Evolutionary conservation across 108 stramenopile species (phyloP), one percentile per base, ranked within the genome.

Genomic region (Chaetoceros tenuissimus): DNA sequence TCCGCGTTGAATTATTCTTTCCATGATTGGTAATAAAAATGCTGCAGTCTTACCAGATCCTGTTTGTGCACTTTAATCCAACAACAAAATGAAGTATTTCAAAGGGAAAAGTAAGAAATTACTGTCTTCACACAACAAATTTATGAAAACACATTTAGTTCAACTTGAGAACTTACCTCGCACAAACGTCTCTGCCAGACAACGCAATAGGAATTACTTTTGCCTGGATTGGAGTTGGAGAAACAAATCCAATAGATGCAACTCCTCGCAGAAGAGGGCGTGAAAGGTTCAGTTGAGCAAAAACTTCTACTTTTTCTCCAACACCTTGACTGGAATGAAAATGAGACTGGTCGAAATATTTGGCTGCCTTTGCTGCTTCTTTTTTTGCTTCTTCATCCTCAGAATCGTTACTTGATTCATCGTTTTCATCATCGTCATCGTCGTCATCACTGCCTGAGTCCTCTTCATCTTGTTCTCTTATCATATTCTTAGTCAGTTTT

Each of bases 11-110:
- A 98, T 53, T 44, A 99, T 74, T 48, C 95, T 71, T 63, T 99
- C 97, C 26, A 99, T 73, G 5, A 95, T 69, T 21, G 99, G 99
- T 0, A 99, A 77, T 24, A 94, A 57, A 57, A 99, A 99, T 2
- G 98, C 98, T 7, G 96, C 98, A 28, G 96, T 97, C 62, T 97
- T 97, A 34, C 96, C 96, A 54, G 71, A 73, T 19, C 84, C 84
- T 25, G 77, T 80, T 16, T 68, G 66, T 21, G 81, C 81, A 52
- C 71, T 72, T 43, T 46, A 21, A 16, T 54, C 0, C 18, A 26
- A 13, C 25, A 20, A 0, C 25, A 50, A 18, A 1, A 18, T 13
- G 1, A 26, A 26, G 49, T 8, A 17, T n/a, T n/a, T 24, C 1
- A 10, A 1, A 26, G 19, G 49, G 19, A 26, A 20, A 26, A 17